Evolutionary conservation across 148 eudicot species (phyloP).

Genomic region (Fagopyrum homotropicum): DNA sequence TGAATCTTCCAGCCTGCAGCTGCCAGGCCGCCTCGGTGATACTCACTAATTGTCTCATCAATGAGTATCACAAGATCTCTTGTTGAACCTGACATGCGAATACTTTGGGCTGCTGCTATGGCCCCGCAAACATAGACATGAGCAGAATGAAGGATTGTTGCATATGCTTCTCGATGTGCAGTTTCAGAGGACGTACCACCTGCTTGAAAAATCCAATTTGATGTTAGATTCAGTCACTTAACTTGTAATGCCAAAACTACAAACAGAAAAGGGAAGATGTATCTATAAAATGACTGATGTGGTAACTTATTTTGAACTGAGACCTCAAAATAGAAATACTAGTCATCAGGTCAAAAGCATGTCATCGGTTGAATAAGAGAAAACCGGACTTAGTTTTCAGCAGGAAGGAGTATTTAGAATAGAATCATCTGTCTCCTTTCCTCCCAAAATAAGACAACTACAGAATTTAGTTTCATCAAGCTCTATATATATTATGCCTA

Average conservation of each 20-base stretch:
- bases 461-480: background rate
- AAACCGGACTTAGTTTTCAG: background rate
- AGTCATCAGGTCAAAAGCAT: background rate
- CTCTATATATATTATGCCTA: background rate
- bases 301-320: background rate
- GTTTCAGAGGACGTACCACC: conserved; percentile 1
- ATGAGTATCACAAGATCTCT: conserved; percentile 16
- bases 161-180: conserved; percentile 16
- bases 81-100: conserved; percentile 15
- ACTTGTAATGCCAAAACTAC: background rate
- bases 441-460: background rate
- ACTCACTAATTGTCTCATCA: conserved; percentile 12
- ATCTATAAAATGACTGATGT: background rate
- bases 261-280: conserved; percentile 2
- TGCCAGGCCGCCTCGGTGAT: conserved; percentile 10
- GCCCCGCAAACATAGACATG: conserved; percentile 18
- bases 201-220: background rate
- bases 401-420: background rate
- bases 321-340: background rate
- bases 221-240: background rate
- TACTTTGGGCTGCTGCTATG: conserved; percentile 19
- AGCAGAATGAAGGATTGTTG: conserved; percentile 18
- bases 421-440: background rate
- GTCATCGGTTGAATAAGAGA: background rate
- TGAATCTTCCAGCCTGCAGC: conserved; percentile 20